These are phyloP conservation scores for Nothophaeocryptopus gaeumannii DNA, from an alignment of 2,329 filamentous ascomycete species.

Conservation along the genomic window DNA sequence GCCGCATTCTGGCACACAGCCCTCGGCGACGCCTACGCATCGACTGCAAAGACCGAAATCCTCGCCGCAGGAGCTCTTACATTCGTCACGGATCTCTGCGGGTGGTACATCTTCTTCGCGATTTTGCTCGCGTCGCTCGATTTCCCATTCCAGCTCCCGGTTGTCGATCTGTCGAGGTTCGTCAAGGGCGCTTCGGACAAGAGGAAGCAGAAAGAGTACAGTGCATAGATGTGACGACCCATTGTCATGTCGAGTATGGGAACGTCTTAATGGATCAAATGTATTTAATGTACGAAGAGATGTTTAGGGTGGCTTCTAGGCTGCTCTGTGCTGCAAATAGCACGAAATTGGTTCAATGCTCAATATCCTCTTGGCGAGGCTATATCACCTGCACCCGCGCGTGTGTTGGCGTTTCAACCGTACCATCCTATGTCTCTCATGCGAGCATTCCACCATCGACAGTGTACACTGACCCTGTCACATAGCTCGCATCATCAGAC, in stretches of 20 bases:
- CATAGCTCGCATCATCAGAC: slow-evolving; percentile 11
- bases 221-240: slow-evolving; percentile 16
- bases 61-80: slow-evolving; percentile 47
- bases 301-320: background rate
- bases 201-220: slow-evolving; percentile 28
- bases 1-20: slow-evolving; percentile 60
- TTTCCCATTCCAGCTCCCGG: slow-evolving; percentile 53
- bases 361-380: too few species aligned
- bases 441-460: slow-evolving; percentile 11
- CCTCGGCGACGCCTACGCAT: slow-evolving; percentile 32
- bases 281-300: slow-evolving; percentile 8
- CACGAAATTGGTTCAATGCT: too few species aligned
- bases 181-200: slow-evolving; percentile 46
- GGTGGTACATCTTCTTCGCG: slow-evolving; percentile 55
- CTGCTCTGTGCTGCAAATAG: too few species aligned
- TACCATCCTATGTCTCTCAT: too few species aligned
- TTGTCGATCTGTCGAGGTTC: slow-evolving; percentile 45
- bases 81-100: slow-evolving; percentile 49
- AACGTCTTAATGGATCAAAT: slow-evolving; percentile 6
- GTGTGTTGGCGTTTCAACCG: too few species aligned
- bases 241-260: slow-evolving; percentile 2
- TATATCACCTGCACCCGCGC: too few species aligned
- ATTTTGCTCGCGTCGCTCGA: slow-evolving; percentile 54
- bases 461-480: slow-evolving; percentile 4
- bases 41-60: slow-evolving; percentile 21